Base-by-base conservation (phyloP, 176 grass and related monocot genomes). In the Oryza rufipogon region DNA sequence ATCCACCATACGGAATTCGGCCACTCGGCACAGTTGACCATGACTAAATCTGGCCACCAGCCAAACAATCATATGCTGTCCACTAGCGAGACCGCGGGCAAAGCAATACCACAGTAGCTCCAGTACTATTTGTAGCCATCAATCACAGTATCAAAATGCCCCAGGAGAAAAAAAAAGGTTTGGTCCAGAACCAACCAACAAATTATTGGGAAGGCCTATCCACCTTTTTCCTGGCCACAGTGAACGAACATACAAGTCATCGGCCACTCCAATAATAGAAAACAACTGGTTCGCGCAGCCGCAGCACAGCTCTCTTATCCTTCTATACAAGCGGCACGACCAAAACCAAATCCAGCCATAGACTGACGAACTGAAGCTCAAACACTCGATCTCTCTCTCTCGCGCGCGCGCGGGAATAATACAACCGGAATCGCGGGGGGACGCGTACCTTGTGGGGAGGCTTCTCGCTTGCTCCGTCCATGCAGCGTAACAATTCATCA, bases 401-500 rank as follows among this genome's bases (percentile, higher is more conserved):
- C 36, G 3, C 34, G 3, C 30, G 2, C 26, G 0, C 32, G 6
- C 39, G 6, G 0, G 7, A 10, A 9, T 64, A 64, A 75, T 28
- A 41, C 58, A 38, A 20, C 39, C 6, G 81, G 73, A 81, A 63
- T 74, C 26, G 67, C 52, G 10, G 80, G 80, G 80, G 77, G 66
- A 4, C 11, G 71, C n/a, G 39, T 56, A 90, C 84, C 84, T 87
- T 90, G 75, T 64, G 80, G 79, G 71, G 74, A 80, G 75, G 80
- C 84, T 90, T 80, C 69, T 83, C 64, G 84, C 49, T 87, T 87
- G 88, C 63, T 86, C 80, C 84, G 84, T 83, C 88, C 88, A 90
- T 90, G 30, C 77, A 83, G 74, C 63, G 84, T 83, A 83, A 87
- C 80, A 90, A 78, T 10, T 90, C 88, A 90, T 87, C 88, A 83